phyloP scores from a whole-genome alignment of 192 early-diverging fungal species.

The Coemansia guatemalensis region DNA sequence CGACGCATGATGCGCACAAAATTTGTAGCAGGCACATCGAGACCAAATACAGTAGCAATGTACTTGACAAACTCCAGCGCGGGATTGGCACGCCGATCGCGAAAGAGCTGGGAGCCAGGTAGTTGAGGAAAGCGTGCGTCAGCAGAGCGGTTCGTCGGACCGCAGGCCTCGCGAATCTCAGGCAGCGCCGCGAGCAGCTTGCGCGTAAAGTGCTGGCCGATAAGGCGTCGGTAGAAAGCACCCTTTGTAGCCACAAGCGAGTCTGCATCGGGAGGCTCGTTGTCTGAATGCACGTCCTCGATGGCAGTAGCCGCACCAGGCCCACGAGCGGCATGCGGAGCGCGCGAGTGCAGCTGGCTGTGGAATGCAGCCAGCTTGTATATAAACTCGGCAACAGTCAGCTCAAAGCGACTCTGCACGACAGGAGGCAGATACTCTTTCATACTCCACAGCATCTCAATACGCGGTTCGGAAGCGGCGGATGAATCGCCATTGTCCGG shows the following conservation, averaged over 20 bases:
- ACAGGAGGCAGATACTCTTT: constrained; percentile 79
- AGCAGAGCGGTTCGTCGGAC: constrained; percentile 18
- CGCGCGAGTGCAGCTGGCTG: constrained; percentile 31
- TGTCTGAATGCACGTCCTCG: constrained; percentile 26
- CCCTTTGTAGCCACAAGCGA: constrained; percentile 16
- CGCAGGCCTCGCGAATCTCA: constrained; percentile 56
- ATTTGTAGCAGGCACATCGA: constrained; percentile 70
- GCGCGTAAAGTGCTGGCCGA: constrained; percentile 62
- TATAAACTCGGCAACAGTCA: constrained; percentile 71
- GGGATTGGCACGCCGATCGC: constrained; percentile 53
- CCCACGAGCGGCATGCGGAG: constrained; percentile 25
- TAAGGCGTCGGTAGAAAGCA: constrained; percentile 50
- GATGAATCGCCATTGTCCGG: not conserved
- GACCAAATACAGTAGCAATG: constrained; percentile 70
- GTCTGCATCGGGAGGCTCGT: constrained; percentile 1
- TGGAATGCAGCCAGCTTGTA: constrained; percentile 60
- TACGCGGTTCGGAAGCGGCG: constrained; percentile 39
- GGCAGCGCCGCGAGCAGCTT: constrained; percentile 65
- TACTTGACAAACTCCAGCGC: constrained; percentile 85
- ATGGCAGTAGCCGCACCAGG: constrained; percentile 35
- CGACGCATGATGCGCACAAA: constrained; percentile 82
- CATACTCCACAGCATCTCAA: constrained; percentile 89
- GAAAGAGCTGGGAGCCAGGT: constrained; percentile 56
- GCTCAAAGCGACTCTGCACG: constrained; percentile 70
- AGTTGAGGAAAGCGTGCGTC: constrained; percentile 63